Evolutionary conservation across 176 grass and related monocot genomes (phyloP).

Genomic region (Carex scoparia): DNA sequence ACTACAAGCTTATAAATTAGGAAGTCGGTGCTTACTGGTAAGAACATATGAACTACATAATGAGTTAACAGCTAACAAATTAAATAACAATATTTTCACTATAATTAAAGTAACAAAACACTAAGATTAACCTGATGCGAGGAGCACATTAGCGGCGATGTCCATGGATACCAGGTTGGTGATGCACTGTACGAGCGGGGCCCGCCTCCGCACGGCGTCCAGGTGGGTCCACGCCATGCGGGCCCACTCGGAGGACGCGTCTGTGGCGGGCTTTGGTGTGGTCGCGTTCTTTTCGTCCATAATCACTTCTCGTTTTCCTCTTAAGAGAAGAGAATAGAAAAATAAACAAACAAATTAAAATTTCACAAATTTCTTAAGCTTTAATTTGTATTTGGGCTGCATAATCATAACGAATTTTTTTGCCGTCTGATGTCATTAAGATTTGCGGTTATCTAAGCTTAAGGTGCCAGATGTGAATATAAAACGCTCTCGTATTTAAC

Average conservation of each 20-base stretch:
- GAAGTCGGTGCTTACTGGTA: background rate
- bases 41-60: background rate
- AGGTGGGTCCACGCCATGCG: constrained; percentile 52
- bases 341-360: no score
- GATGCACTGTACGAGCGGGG: constrained; percentile 83
- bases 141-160: constrained; percentile 62
- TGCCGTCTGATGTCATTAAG: no score
- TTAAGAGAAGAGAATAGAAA: background rate
- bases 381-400: no score
- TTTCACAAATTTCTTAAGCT: no score
- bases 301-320: background rate
- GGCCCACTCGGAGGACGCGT: constrained; percentile 20
- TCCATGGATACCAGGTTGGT: constrained; percentile 97
- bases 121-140: constrained; percentile 41
- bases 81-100: background rate
- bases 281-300: constrained; percentile 12
- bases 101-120: background rate
- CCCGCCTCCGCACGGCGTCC: constrained; percentile 40
- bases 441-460: no score
- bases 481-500: no score
- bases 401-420: no score
- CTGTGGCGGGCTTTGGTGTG: background rate
- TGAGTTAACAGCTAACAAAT: background rate
- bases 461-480: no score
- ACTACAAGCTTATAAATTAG: background rate